These are phyloP conservation scores for Luzula sylvatica DNA, from an alignment of 176 grass and related monocot species.

Conservation along the genomic window DNA sequence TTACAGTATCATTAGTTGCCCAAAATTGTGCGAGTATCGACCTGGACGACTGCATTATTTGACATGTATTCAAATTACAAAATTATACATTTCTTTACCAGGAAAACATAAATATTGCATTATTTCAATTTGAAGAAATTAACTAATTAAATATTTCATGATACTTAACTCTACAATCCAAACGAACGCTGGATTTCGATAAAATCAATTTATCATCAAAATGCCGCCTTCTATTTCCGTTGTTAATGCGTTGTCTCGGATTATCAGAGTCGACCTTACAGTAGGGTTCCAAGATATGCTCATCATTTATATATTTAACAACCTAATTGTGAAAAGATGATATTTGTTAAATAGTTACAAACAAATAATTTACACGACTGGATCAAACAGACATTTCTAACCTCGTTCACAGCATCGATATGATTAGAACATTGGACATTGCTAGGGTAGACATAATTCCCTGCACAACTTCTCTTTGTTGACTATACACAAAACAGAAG, in stretches of 20 bases:
- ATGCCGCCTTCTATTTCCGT: neutral
- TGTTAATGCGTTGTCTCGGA: constrained; percentile 3
- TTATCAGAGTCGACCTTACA: constrained; percentile 13
- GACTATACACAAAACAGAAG: constrained; percentile 13
- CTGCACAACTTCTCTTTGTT: constrained; percentile 29
- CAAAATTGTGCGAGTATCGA: constrained; percentile 49
- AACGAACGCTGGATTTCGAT: neutral
- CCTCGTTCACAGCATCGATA: constrained; percentile 25
- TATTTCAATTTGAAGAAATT: constrained; percentile 8
- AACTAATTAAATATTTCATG: neutral
- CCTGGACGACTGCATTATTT: constrained; percentile 31
- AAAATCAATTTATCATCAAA: constrained; percentile 17
- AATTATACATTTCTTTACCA: too few relatives aligned
- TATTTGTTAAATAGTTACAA: neutral
- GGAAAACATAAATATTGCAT: neutral
- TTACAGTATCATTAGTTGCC: constrained; percentile 41
- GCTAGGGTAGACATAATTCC: constrained; percentile 26
- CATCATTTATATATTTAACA: constrained; percentile 1
- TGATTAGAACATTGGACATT: constrained; percentile 38
- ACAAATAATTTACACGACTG: neutral
- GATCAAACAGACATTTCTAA: neutral
- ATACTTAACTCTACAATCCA: constrained; percentile 20
- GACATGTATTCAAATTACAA: too few relatives aligned
- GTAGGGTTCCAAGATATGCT: constrained; percentile 2
- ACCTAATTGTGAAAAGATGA: too few relatives aligned